phyloP scores from a whole-genome alignment of 1,284 basidiomycete species.

The Melampsora medusae region DNA sequence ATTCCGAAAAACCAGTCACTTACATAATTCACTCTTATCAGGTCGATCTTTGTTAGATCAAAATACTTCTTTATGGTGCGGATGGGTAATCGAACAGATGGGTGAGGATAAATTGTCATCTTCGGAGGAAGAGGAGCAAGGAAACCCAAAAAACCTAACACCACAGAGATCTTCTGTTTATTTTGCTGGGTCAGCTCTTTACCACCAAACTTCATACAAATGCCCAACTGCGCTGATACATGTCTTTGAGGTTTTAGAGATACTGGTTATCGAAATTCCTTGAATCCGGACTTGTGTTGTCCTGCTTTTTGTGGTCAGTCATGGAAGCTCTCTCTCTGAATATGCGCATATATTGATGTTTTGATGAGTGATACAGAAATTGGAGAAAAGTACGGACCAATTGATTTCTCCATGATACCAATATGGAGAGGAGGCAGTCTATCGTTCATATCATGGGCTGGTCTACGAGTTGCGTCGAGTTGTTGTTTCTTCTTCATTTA shows the following conservation, averaged over 20 bases:
- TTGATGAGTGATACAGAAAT: slow-evolving; percentile 45
- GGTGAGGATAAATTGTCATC: slow-evolving; percentile 31
- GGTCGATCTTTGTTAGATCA: slow-evolving; percentile 49
- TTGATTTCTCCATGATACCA: slow-evolving; percentile 51
- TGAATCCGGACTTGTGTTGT: slow-evolving; percentile 47
- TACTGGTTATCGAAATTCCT: slow-evolving; percentile 50
- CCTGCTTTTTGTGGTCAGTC: slow-evolving; percentile 48
- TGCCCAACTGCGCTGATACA: background rate
- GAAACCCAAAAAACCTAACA: no score
- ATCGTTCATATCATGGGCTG: slow-evolving; percentile 49
- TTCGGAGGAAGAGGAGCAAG: background rate
- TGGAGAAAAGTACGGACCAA: slow-evolving; percentile 49
- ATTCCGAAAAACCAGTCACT: background rate
- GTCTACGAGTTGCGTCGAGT: slow-evolving; percentile 46
- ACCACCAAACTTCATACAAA: background rate
- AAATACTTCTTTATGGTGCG: slow-evolving; percentile 50
- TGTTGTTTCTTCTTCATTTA: background rate
- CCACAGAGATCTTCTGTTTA: slow-evolving; percentile 30
- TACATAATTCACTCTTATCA: background rate
- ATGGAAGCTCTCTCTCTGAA: background rate
- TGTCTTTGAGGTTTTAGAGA: slow-evolving; percentile 46
- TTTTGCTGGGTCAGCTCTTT: slow-evolving; percentile 29
- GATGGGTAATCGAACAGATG: slow-evolving; percentile 51
- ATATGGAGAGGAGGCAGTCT: slow-evolving; percentile 52
- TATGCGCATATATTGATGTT: background rate